A percentile compares a stretch with the other conserved stretches of the same genome.
Conservation (phyloP, 140 eudicot genomes). For the Cichorium intybus region DNA sequence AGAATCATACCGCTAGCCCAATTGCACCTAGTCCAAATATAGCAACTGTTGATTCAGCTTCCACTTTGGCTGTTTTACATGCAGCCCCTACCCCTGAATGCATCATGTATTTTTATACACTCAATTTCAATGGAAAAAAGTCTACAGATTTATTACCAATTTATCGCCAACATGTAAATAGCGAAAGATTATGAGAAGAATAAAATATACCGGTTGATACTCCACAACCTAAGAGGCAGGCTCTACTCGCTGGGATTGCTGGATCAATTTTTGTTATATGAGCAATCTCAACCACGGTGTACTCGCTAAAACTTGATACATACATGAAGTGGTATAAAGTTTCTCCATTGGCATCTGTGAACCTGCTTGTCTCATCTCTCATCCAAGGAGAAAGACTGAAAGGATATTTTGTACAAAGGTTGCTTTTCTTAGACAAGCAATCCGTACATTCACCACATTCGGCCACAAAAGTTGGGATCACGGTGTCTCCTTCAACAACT, state of each 20-base stretch:
- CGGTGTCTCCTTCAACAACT: constrained; percentile 50
- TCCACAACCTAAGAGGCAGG: constrained; percentile 78
- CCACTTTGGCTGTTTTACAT: constrained; percentile 59
- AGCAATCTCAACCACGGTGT: constrained; percentile 65
- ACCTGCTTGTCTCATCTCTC: constrained; percentile 75
- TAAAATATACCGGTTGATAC: constrained; percentile 57
- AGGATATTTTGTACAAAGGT: constrained; percentile 53
- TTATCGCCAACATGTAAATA: neutral
- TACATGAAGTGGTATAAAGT: constrained; percentile 47
- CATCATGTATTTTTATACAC: neutral
- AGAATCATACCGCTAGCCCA: constrained; percentile 62
- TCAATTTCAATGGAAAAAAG: neutral
- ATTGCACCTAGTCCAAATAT: constrained; percentile 71
- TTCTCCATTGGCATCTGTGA: constrained; percentile 67
- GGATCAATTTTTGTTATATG: constrained; percentile 57
- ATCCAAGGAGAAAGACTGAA: constrained; percentile 47
- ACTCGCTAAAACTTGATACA: constrained; percentile 66
- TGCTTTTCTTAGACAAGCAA: constrained; percentile 60
- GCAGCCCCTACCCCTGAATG: constrained; percentile 82
- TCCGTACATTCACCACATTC: constrained; percentile 68
- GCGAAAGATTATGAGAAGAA: neutral
- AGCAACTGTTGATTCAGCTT: constrained; percentile 65
- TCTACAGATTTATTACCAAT: too few relatives aligned
- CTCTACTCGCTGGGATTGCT: constrained; percentile 55
- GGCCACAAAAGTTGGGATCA: constrained; percentile 53